Evolutionary conservation across 805 yeast genomes (phyloP), one percentile per base, ranked within the genome.

Genomic region (Saturnispora sanitii): DNA sequence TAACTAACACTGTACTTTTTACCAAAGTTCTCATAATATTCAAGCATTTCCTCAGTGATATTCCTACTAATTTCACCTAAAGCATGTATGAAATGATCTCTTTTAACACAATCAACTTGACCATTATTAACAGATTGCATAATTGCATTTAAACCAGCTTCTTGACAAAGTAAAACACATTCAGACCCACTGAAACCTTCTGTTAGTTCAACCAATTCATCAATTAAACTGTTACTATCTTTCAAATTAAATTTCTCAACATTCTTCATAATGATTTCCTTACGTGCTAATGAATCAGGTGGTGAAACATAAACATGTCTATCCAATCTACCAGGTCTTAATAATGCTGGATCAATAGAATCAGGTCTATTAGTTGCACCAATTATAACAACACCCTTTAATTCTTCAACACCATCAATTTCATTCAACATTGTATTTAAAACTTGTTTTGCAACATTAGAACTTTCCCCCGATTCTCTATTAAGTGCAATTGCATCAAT

Each of bases 171-270:
- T 17, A 87, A 68, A 0, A 88, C 94, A 29, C 92, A 84, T 59
- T 92, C 98, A 0, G 97, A 96, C 28, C 99, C 99, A 0, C 96
- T 87, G 54, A 94, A 87, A 1, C 98, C 97, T 0, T 82, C 90
- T 0, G 96, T 83, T 5, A 62, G 52, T 2, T 51, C 58, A 0
- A 94, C 87, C 9, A 85, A 61, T 8, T 57, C 61, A 1, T 64
- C 64, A 19, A 84, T 57, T 15, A 57, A 38, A 1, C 26, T 23
- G 18, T 71, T 71, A 4, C 30, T 13, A 16, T 22, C 40, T 3
- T 73, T 73, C 13, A 82, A 51, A 8, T 73, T 58, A 72, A 92
- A 90, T 37, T 76, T 75, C 30, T 60, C 56, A 20, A 90, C 76
- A 45, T 79, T 75, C 48, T 87, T 87, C 37, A 65, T 62, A 44